Base-by-base conservation (phyloP, 2,329 filamentous ascomycete genomes). In the Hymenoscyphus infarciens region DNA sequence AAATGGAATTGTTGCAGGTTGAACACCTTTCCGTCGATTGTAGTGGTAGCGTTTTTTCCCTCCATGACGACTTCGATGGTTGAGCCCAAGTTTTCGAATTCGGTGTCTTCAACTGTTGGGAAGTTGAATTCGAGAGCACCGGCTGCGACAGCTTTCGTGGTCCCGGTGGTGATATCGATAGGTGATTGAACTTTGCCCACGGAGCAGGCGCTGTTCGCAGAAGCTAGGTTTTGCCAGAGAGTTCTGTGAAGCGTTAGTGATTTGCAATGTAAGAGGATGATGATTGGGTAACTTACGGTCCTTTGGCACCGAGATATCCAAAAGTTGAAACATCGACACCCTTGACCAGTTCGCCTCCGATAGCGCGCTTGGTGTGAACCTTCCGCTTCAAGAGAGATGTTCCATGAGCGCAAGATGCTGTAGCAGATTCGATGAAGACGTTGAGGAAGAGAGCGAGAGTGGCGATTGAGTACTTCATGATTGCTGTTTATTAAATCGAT, bases 1-100 rank as follows among this genome's bases (percentile, higher is more conserved):
- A 86, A 83, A 73, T 86, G 83, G 74, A 85, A 85, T 67, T 86
- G 83, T 49, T 53, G 25, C 16, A 65, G n/a, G 16, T 42, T 59
- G 35, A 57, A 64, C 0, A 56, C 39, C 58, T 64, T 58, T 19
- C 54, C 55, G 22, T 33, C 59, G 19, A 52, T 42, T 6, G 45
- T 49, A 11, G 56, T 58, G 27, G 56, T 60, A 4, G 19, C 38
- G 15, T 19, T 31, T 19, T 31, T 31, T n/a, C 10, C 55, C 5
- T 58, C 15, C 16, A 64, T 38, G 19, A 61, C 16, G 16, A 61
- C 62, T 27, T 60, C 33, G 15, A 39, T 19, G 2, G 58, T 60
- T 19, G 38, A 19, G 16, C 39, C 33, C 52, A 39, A 33, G 31
- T 54, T 54, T 27, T 25, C n/a, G 22, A 60, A 60, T 29, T 38